phyloP scores from a whole-genome alignment of 2,329 filamentous ascomycete species.

The Kalaharituber pfeilii region DNA sequence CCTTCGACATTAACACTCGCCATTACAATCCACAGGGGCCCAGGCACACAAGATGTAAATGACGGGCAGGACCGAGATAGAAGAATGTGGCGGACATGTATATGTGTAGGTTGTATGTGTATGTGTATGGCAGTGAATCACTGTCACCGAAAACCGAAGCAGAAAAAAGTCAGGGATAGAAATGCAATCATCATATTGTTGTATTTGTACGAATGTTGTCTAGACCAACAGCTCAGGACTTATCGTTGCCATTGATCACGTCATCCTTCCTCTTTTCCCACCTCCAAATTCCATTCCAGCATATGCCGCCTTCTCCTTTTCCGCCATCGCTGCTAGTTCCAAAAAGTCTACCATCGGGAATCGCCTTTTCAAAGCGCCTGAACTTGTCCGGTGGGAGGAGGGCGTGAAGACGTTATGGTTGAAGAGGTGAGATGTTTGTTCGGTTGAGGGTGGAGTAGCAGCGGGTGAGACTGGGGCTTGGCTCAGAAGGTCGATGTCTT shows the following conservation, averaged over 20 bases:
- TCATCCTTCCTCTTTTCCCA: not conserved
- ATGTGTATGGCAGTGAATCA: too few species aligned
- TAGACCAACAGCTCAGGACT: not conserved
- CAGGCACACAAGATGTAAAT: slow-evolving; percentile 3
- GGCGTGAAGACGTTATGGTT: slow-evolving; percentile 3
- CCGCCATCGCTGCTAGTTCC: slow-evolving; percentile 4
- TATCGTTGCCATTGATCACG: not conserved
- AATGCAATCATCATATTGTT: slow-evolving; percentile 4
- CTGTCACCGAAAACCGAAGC: too few species aligned
- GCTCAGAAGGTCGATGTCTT: slow-evolving; percentile 10
- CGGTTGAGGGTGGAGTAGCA: slow-evolving; percentile 11
- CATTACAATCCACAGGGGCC: too few species aligned
- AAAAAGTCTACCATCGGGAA: slow-evolving; percentile 3
- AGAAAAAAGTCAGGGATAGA: slow-evolving; percentile 6
- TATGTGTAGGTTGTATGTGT: slow-evolving; percentile 2
- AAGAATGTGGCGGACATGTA: slow-evolving; percentile 4
- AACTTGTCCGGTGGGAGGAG: not conserved
- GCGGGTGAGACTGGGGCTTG: slow-evolving; percentile 12
- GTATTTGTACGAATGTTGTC: slow-evolving; percentile 3
- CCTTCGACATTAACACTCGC: too few species aligned
- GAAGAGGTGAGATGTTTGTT: slow-evolving; percentile 11
- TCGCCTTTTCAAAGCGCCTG: not conserved
- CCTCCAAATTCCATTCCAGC: not conserved
- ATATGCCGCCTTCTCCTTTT: not conserved
- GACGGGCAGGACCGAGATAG: slow-evolving; percentile 2